Conservation (phyloP, 352 stramenopile genomes). For the Globisporangium nodosum region DNA sequence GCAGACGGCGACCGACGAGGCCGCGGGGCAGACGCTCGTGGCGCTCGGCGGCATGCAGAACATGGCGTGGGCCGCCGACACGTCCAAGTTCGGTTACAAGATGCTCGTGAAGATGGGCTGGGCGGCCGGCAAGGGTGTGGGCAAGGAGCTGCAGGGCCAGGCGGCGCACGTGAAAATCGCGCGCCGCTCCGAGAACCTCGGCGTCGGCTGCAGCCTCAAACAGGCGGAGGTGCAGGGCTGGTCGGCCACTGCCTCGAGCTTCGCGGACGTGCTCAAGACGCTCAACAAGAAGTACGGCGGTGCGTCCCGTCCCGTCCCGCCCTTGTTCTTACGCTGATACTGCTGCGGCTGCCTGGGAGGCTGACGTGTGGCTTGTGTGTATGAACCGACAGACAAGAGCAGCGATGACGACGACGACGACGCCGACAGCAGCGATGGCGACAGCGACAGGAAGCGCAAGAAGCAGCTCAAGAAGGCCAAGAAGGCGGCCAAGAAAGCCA, state of each 20-base stretch:
- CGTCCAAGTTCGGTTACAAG: slow-evolving; percentile 92
- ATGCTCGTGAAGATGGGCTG: slow-evolving; percentile 97
- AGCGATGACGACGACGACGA: slow-evolving; percentile 21
- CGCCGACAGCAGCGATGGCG: slow-evolving; percentile 20
- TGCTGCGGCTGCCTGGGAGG: not conserved
- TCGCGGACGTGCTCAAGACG: slow-evolving; percentile 79
- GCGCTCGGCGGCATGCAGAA: slow-evolving; percentile 83
- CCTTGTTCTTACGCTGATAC: not conserved
- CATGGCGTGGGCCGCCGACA: slow-evolving; percentile 85
- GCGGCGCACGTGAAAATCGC: slow-evolving; percentile 85
- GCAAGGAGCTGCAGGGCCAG: slow-evolving; percentile 90
- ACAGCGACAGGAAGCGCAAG: slow-evolving; percentile 32
- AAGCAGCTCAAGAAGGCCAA: slow-evolving; percentile 43
- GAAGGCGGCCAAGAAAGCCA: slow-evolving; percentile 19
- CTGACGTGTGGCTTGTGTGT: slow-evolving; percentile 1
- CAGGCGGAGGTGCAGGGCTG: slow-evolving; percentile 85
- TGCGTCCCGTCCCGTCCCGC: slow-evolving; percentile 6
- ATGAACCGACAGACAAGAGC: slow-evolving; percentile 20
- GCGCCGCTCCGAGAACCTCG: slow-evolving; percentile 84
- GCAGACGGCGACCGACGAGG: slow-evolving; percentile 2
- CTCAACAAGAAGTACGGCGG: slow-evolving; percentile 80
- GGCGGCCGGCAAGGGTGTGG: slow-evolving; percentile 90
- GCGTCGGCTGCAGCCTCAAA: slow-evolving; percentile 89
- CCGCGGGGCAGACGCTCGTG: slow-evolving; percentile 45
- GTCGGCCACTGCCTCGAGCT: slow-evolving; percentile 71